Base-by-base conservation (phyloP, 169 alveolate genomes). In the Plasmodium adleri region DNA sequence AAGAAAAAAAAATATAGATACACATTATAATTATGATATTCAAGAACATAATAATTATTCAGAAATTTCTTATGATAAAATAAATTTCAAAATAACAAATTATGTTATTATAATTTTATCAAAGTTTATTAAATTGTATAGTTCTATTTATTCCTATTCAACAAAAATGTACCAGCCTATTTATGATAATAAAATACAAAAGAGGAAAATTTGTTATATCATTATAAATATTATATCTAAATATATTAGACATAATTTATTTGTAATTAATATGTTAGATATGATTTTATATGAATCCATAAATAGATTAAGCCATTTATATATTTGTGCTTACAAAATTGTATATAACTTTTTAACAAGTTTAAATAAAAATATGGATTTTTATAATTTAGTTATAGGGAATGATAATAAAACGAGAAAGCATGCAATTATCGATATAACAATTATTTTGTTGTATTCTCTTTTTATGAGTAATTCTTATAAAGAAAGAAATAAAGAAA, bases 241-340 rank as follows among this genome's bases (percentile, higher is more conserved):
- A 22, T 86, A 86, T 54, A 54, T 86, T 28, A 43, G 47, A 1
- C 12, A 64, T n/a, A 71, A 71, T 22, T 39, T 49, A n/a, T 86
- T 71, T 64, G 83, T 64, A 60, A 60, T 73, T 2, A 86, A 86
- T 56, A 86, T 86, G 28, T 52, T 86, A 22, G 92, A 86, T 17
- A 67, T 86, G 6, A 49, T 86, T 72, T 72, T 86, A 58, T 86
- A 86, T 50, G 63, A 86, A 50, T 71, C 88, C 15, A 63, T 86
- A 45, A 72, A 59, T 17, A 86, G 26, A 60, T 73, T 86, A 73
- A 86, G 24, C 20, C 63, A 86, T 73, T 63, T 60, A 24, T 86
- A 86, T 22, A 43, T 86, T 58, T n/a, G 60, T n/a, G 49, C 72
- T 0, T 86, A 86, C 72, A 86, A 86, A 60, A 7, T 86, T 72